Evolutionary conservation across 208 protist genomes (phyloP).

Genomic region (Leptomonas pyrrhocoris): DNA sequence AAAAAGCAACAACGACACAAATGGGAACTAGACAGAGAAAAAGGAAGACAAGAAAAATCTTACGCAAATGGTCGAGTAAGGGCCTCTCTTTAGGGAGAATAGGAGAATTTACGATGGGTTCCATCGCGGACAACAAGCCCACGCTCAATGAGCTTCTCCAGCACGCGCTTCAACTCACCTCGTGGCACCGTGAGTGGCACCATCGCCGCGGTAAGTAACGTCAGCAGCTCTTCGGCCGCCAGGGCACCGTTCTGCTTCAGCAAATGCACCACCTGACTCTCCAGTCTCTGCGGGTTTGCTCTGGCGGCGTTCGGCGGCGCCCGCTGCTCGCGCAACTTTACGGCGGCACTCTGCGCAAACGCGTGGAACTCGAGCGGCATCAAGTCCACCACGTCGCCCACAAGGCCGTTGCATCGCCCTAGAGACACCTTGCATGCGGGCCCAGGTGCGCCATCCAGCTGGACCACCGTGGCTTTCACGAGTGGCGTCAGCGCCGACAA

Average conservation of each 20-base stretch:
- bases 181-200: slow-evolving; percentile 16
- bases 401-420: slow-evolving; percentile 9
- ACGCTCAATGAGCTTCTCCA: slow-evolving; percentile 73
- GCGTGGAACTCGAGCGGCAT: slow-evolving; percentile 32
- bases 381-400: slow-evolving; percentile 22
- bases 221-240: slow-evolving; percentile 26
- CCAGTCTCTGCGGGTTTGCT: slow-evolving; percentile 28
- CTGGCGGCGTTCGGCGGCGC: slow-evolving; percentile 9
- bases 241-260: slow-evolving; percentile 43
- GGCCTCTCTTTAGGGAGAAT: slow-evolving; percentile 33
- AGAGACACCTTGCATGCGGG: slow-evolving; percentile 14
- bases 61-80: too few relatives aligned
- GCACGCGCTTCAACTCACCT: slow-evolving; percentile 49
- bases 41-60: background rate
- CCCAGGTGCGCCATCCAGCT: slow-evolving; percentile 1
- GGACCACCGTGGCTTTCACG: slow-evolving; percentile 21
- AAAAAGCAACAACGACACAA: slow-evolving; percentile 1
- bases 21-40: slow-evolving; percentile 8
- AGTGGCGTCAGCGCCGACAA: slow-evolving; percentile 31
- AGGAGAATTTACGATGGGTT: slow-evolving; percentile 13
- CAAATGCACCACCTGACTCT: slow-evolving; percentile 26
- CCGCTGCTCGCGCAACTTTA: slow-evolving; percentile 22
- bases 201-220: slow-evolving; percentile 17
- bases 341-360: background rate
- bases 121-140: slow-evolving; percentile 51